Percentiles rank a stretch among this genome's conserved stretches.
These are phyloP conservation scores for Pseudophaeomoniella oleicola DNA, from an alignment of 2,329 filamentous ascomycete genomes.

Conservation along the genomic window DNA sequence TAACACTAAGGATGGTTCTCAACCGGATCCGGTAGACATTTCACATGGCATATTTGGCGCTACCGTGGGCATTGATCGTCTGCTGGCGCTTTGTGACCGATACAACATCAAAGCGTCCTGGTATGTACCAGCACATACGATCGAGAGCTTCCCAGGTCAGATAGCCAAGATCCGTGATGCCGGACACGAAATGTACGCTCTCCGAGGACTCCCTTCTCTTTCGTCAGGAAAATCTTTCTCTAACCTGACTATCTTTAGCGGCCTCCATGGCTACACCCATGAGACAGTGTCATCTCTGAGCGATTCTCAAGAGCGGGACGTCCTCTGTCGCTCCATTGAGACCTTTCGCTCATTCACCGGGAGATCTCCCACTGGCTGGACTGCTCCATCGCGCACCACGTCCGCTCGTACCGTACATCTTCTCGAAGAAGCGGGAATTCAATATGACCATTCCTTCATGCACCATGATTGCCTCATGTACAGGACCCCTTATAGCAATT, in stretches of 20 bases:
- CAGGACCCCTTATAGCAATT: background rate
- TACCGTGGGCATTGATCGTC: slow-evolving; percentile 10
- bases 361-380: slow-evolving; percentile 27
- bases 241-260: slow-evolving; percentile 8
- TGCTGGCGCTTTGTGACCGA: slow-evolving; percentile 25
- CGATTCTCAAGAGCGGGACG: slow-evolving; percentile 19
- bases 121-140: slow-evolving; percentile 25
- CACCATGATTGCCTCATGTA: slow-evolving; percentile 27
- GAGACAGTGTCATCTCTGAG: slow-evolving; percentile 19
- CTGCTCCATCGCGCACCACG: slow-evolving; percentile 28
- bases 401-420: slow-evolving; percentile 22
- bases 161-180: slow-evolving; percentile 22
- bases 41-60: slow-evolving; percentile 13
- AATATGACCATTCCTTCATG: slow-evolving; percentile 35
- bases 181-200: slow-evolving; percentile 23
- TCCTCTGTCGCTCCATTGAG: slow-evolving; percentile 23
- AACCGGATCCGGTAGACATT: slow-evolving; percentile 18
- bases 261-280: slow-evolving; percentile 30
- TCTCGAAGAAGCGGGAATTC: slow-evolving; percentile 25
- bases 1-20: slow-evolving; percentile 23
- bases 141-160: slow-evolving; percentile 8
- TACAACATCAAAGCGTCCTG: slow-evolving; percentile 27
- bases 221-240: slow-evolving; percentile 9
- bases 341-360: slow-evolving; percentile 23
- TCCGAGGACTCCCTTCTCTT: background rate